Evolutionary conservation across 106 monocot species (phyloP), one percentile per base, ranked within the genome.

Genomic region (Ottelia alismoides): DNA sequence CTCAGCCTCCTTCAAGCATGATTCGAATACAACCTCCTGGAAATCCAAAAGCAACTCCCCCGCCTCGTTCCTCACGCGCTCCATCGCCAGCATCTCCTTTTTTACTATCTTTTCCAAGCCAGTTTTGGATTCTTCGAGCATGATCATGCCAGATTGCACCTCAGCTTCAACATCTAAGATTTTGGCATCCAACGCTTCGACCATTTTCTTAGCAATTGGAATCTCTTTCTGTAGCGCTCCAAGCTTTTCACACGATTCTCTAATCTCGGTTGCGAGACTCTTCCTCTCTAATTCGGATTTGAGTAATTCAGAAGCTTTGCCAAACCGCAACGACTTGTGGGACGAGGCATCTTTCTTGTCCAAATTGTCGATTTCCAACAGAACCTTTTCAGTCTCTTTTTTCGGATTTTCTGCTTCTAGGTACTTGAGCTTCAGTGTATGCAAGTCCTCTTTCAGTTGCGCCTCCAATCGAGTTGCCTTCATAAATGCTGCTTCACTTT

Each of bases 261-360:
- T 61, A 19, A 49, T 61, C 29, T 61, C 61, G 49, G 47, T 28
- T 22, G 25, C 61, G 5, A 61, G 61, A 18, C 49, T 47, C 9
- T 20, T 28, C 22, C 27, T 12, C 30, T 61, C 61, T 21, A 22
- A 47, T 29, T 61, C 30, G 2, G 61, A 28, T 49, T 61, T 49
- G 4, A 61, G 49, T 11, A 61, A 25, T 18, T 61, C 61, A 29
- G 61, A 61, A 61, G 48, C 61, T 31, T 61, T 61, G 35, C 61
- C 61, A 20, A 47, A 49, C 2, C 49, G 25, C 29, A 29, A 59
- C 23, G 25, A 28, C 49, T 29, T 48, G 0, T 61, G 61, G 11
- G 47, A 11, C 25, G 49, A 0, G 2, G 31, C 47, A 22, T 61
- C 61, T 48, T 9, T 30, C 28, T 49, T 61, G 14, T 61, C 49